Conservation (phyloP, 352 stramenopile genomes). For the Pythium insidiosum region DNA sequence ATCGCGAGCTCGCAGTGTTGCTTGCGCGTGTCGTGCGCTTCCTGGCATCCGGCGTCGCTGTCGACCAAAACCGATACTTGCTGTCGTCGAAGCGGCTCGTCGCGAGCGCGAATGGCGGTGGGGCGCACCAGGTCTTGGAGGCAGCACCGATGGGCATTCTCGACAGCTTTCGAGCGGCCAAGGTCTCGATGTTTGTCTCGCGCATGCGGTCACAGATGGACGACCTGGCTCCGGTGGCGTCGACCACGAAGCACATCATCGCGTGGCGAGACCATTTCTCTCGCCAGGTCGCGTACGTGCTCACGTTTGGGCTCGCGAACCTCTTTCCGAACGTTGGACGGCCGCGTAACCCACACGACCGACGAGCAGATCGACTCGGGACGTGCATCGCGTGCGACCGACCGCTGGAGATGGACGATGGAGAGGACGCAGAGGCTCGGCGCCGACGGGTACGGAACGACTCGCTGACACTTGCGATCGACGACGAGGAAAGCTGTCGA, state of each 20-base stretch:
- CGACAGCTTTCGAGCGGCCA: slow-evolving; percentile 35
- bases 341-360: slow-evolving; percentile 20
- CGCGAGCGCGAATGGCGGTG: no score
- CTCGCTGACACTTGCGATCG: no score
- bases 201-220: slow-evolving; percentile 38
- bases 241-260: slow-evolving; percentile 23
- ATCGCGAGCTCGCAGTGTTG: slow-evolving; percentile 32
- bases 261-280: slow-evolving; percentile 43
- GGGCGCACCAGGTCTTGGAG: no score
- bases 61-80: slow-evolving; percentile 64
- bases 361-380: slow-evolving; percentile 18
- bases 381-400: slow-evolving; percentile 64
- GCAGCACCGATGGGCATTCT: slow-evolving; percentile 32
- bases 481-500: no score
- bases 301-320: slow-evolving; percentile 53
- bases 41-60: slow-evolving; percentile 37
- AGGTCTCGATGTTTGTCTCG: slow-evolving; percentile 27
- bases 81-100: no score
- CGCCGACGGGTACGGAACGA: no score
- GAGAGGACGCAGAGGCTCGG: slow-evolving; percentile 22
- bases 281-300: slow-evolving; percentile 33
- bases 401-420: slow-evolving; percentile 31
- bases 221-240: slow-evolving; percentile 32
- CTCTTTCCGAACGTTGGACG: slow-evolving; percentile 43
- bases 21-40: slow-evolving; percentile 52